Evolutionary conservation across 75 land plant species (phyloP), one percentile per base, ranked within the genome.

Genomic region (Sequoia sempervirens): DNA sequence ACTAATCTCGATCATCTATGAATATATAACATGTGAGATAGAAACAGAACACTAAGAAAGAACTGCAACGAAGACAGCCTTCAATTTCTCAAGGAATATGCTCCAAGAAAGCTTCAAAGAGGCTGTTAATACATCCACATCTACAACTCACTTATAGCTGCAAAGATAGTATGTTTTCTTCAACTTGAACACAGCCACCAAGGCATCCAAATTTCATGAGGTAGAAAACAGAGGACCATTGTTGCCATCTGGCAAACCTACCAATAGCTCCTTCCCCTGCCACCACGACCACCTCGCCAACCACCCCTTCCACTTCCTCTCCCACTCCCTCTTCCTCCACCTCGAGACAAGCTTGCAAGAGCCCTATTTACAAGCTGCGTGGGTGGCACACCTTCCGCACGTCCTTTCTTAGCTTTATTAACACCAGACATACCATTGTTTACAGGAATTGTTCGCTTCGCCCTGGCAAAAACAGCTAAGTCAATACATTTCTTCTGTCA

Each of bases 321-420:
- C 2, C 92, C 90, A 32, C 87, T 37, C 17, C 90, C 88, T 81
- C 90, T 75, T n/a, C 89, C 88, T 13, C 96, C 91, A 78, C 97
- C 94, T 76, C 90, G 87, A 41, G 94, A 86, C 23, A 95, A 40
- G 47, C 94, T 92, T 87, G 95, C 97, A 23, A 96, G 81, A 30
- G 95, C 97, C 46, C 92, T 84, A 81, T 93, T 93, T 38, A 90
- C 93, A 53, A 91, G 90, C 83, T 94, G 94, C n/a, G 82, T 87
- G 81, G 87, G 92, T 52, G 84, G 81, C 15, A 61, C 86, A 56
- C 91, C 94, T 83, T 88, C 87, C 53, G 87, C 93, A 64, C 98
- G 92, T 8, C 90, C 94, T 85, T 84, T 93, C 80, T 95, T 95
- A 1, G 89, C 50, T 41, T 74, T 56, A 50, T 86, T 83, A 45